A percentile compares a stretch with the other conserved stretches of the same genome.
phyloP scores from a whole-genome alignment of 78 protist species.

The Dictyostelium capitatum region DNA sequence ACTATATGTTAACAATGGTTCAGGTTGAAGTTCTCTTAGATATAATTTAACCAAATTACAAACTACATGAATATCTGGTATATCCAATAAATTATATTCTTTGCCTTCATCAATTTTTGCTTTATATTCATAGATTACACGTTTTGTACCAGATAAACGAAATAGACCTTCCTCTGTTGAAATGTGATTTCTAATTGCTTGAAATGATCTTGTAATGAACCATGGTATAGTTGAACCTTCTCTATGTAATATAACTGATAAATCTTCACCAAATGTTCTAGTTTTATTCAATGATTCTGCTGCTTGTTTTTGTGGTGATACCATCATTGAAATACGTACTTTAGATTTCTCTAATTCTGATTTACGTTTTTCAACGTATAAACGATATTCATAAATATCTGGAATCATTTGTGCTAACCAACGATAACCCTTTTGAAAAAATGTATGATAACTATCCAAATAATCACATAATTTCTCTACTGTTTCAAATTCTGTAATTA shows the following conservation, averaged over 20 bases:
- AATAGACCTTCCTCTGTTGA: conserved; percentile 63
- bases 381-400: conserved; percentile 68
- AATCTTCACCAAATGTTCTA: conserved; percentile 70
- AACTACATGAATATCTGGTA: conserved; percentile 43
- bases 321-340: conserved; percentile 74
- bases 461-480: conserved; percentile 72
- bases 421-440: conserved; percentile 70
- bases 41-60: conserved; percentile 61
- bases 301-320: conserved; percentile 18
- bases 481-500: conserved; percentile 73
- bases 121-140: conserved; percentile 37
- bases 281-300: background rate
- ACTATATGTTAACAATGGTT: conserved; percentile 62
- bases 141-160: conserved; percentile 71
- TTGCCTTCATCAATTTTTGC: conserved; percentile 62
- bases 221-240: conserved; percentile 37
- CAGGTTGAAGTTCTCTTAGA: conserved; percentile 73
- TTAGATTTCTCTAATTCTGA: conserved; percentile 70
- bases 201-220: conserved; percentile 42
- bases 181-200: conserved; percentile 20
- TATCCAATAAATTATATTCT: conserved; percentile 37
- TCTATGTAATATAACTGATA: conserved; percentile 9
- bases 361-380: conserved; percentile 77
- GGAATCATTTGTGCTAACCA: conserved; percentile 82
- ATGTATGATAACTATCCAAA: conserved; percentile 68